Evolutionary conservation across 331 rosid genomes (phyloP), one percentile per base, ranked within the genome.

Genomic region (Quercus lobata): DNA sequence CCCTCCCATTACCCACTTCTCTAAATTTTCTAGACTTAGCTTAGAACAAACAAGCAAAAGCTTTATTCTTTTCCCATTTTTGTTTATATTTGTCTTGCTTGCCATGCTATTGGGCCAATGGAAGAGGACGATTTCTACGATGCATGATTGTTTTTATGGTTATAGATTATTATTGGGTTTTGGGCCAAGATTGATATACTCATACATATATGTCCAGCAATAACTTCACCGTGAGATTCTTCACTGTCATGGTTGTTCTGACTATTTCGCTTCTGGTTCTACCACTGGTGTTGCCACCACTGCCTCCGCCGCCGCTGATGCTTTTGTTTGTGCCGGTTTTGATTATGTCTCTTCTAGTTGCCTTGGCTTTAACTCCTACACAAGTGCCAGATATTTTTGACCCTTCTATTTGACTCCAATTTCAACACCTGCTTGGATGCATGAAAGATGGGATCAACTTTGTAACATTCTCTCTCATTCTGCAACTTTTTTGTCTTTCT

Each of bases 241-340:
- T 65, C 2, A 65, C 70, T 76, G 49, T 84, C 17, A 71, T 90
- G 89, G 73, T 54, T 54, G 66, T 79, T 2, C 25, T 90, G 71
- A 79, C 82, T 7, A 6, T 78, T 7, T 73, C 76, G 3, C 79
- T 88, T 30, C 69, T 90, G 74, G 76, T 83, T 60, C 82, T 90
- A 25, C 94, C 94, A 18, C 81, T 90, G 25, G 63, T 86, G 8
- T 15, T 90, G 76, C 94, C 94, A 2, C 91, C 91, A 3, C 75
- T 86, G 37, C 91, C 89, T 5, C 90, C 91, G 14, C 94, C 94
- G 3, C 91, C 94, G 1, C 32, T 79, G 74, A 24, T 78, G 60
- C 71, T 88, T 2, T 65, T 90, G 87, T 21, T 84, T 4, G 35
- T 88, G 9, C 94, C 94, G 37, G 72, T 83, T 14, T 8, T 86